A percentile compares a stretch with the other conserved stretches of the same genome.
phyloP scores from a whole-genome alignment of 2,329 filamentous ascomycete species.

The Davidsoniella virescens region DNA sequence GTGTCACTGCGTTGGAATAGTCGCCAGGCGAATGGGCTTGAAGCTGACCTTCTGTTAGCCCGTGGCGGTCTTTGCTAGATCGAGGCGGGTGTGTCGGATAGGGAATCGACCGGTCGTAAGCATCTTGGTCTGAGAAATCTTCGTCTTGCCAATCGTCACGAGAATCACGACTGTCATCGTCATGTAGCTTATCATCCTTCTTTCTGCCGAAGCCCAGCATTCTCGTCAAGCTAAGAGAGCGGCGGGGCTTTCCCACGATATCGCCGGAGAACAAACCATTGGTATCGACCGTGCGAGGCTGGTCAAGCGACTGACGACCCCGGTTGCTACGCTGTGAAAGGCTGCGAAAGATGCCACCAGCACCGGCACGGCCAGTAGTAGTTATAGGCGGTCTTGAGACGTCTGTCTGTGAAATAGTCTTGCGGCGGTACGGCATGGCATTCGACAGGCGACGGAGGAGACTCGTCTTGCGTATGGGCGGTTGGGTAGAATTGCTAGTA shows the following conservation, averaged over 20 bases:
- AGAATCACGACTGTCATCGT: constrained; percentile 16
- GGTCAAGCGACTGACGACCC: neutral
- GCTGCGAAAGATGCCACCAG: constrained; percentile 18
- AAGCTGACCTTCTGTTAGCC: constrained; percentile 6
- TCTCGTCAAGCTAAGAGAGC: constrained; percentile 12
- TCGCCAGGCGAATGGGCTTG: neutral
- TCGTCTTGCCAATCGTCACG: constrained; percentile 5
- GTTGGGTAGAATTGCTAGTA: constrained; percentile 27
- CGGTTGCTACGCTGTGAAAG: constrained; percentile 23
- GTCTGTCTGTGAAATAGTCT: constrained; percentile 20
- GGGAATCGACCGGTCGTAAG: constrained; percentile 3
- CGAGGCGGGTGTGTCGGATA: neutral
- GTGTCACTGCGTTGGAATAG: constrained; percentile 10
- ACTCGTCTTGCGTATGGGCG: constrained; percentile 20
- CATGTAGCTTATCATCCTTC: constrained; percentile 23
- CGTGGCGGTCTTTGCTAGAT: neutral
- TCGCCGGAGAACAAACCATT: neutral
- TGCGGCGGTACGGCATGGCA: constrained; percentile 10
- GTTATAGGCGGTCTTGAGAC: constrained; percentile 33
- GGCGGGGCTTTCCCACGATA: constrained; percentile 8
- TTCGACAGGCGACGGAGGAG: constrained; percentile 29
- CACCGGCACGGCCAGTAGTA: constrained; percentile 16
- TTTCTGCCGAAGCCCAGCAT: constrained; percentile 12
- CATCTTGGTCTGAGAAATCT: constrained; percentile 2
- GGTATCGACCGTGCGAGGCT: neutral